Evolutionary conservation across 345 rosid genomes (phyloP), one percentile per base, ranked within the genome.

Genomic region (Hypericum perforatum): DNA sequence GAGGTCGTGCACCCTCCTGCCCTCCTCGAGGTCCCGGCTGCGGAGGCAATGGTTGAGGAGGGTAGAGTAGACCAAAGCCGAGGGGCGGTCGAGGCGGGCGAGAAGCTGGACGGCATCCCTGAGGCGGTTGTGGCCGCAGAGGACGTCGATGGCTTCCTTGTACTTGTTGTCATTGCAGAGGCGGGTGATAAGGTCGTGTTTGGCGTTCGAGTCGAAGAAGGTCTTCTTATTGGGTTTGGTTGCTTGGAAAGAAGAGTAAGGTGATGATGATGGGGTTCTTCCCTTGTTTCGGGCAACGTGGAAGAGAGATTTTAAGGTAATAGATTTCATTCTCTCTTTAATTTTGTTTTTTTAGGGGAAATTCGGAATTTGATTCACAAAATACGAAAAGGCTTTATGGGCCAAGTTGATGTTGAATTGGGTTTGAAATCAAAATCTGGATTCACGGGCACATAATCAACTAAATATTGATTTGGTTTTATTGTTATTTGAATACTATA

Each of bases 51-150:
- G 45, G 57, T 74, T 90, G 7, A 84, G 65, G 37, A 90, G 84
- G 55, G 71, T 61, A 5, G 86, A 82, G 64, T 86, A 90, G n/a
- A 80, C 63, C 37, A 75, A 57, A 63, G 85, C 78, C n/a, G 78
- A 69, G 56, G 94, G 89, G 9, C 59, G 61, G 15, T 70, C 71
- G 1, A 77, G 67, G 48, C 36, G 79, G 57, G 56, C 53, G 54
- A 90, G 90, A 48, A 84, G 37, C 16, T 68, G 77, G 40, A 82
- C 39, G 6, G 97, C 94, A 45, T 84, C 94, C 44, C 40, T 47
- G 5, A 77, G 50, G 37, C 77, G 83, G 36, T 63, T 78, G 38
- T 82, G 73, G 11, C 57, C 65, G 58, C 94, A 82, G 15, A 90
- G 70, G 49, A 70, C 45, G 56, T 70, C 80, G 5, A 88, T 78